Evolutionary conservation across 1,139 yeast species (phyloP).

Genomic region (Hyphopichia fennica): DNA sequence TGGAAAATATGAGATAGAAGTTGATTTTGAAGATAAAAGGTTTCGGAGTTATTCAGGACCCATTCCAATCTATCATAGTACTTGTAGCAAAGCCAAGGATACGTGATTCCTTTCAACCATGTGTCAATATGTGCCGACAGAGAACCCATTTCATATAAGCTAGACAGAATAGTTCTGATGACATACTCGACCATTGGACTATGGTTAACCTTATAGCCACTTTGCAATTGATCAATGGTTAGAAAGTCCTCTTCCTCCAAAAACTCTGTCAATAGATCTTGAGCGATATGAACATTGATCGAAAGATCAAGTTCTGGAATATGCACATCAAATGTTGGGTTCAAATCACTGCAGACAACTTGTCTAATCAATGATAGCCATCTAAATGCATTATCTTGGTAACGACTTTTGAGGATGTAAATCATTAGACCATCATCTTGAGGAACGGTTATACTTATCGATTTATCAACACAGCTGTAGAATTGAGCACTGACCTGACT

Average conservation of each 20-base stretch:
- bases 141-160: constrained; percentile 6
- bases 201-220: constrained; percentile 38
- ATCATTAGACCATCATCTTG: constrained; percentile 26
- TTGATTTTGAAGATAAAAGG: constrained; percentile 36
- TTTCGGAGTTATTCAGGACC: constrained; percentile 55
- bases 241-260: constrained; percentile 8
- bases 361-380: constrained; percentile 65
- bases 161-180: constrained; percentile 18
- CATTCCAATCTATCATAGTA: constrained; percentile 77
- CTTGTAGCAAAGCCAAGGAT: constrained; percentile 58
- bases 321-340: constrained; percentile 30
- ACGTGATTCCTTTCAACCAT: constrained; percentile 14
- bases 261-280: constrained; percentile 17
- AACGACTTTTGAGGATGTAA: constrained; percentile 57
- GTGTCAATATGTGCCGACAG: not conserved
- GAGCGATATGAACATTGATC: constrained; percentile 44
- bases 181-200: constrained; percentile 37
- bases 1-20: constrained; percentile 25
- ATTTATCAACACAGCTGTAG: constrained; percentile 68
- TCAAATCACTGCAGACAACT: constrained; percentile 30
- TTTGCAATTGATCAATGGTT: constrained; percentile 12
- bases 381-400: constrained; percentile 50
- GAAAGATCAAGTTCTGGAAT: constrained; percentile 55
- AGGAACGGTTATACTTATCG: constrained; percentile 54
- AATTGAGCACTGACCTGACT: constrained; percentile 41